These are phyloP conservation scores for Plasmodium chabaudi DNA, from an alignment of 169 alveolate genomes.

Conservation along the genomic window DNA sequence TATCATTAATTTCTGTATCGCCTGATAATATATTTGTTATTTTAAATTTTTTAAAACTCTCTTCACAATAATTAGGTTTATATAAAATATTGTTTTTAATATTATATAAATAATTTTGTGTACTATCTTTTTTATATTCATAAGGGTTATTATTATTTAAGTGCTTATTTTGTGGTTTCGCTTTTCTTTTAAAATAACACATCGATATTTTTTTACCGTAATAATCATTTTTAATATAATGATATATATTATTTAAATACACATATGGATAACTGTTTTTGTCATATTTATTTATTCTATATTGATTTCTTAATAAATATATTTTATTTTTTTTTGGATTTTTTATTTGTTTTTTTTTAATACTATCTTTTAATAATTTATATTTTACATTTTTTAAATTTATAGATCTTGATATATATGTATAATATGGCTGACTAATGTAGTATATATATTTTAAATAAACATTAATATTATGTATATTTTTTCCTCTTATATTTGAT, in stretches of 20 bases:
- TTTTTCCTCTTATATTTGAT: slow-evolving; percentile 57
- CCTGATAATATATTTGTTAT: slow-evolving; percentile 21
- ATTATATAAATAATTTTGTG: slow-evolving; percentile 17
- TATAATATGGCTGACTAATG: slow-evolving; percentile 36
- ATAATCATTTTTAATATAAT: slow-evolving; percentile 18
- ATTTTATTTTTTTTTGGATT: slow-evolving; percentile 4
- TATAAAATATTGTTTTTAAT: slow-evolving; percentile 12
- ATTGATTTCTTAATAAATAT: slow-evolving; percentile 3
- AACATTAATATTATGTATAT: slow-evolving; percentile 34
- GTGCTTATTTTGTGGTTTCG: background rate
- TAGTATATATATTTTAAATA: slow-evolving; percentile 46
- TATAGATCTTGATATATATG: slow-evolving; percentile 1
- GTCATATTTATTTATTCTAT: slow-evolving; percentile 9
- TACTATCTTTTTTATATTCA: background rate
- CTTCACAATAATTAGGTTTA: slow-evolving; percentile 17
- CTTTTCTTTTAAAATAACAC: slow-evolving; percentile 15
- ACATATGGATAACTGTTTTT: slow-evolving; percentile 5
- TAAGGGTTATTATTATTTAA: background rate
- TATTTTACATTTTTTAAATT: slow-evolving; percentile 31
- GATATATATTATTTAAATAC: slow-evolving; percentile 43
- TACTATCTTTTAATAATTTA: slow-evolving; percentile 5
- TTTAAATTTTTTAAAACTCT: slow-evolving; percentile 11
- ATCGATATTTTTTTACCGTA: slow-evolving; percentile 22
- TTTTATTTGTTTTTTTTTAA: background rate
- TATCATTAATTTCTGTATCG: background rate